Evolutionary conservation across 305 asterid genomes (phyloP), one percentile per base, ranked within the genome.

Genomic region (Withania somnifera): DNA sequence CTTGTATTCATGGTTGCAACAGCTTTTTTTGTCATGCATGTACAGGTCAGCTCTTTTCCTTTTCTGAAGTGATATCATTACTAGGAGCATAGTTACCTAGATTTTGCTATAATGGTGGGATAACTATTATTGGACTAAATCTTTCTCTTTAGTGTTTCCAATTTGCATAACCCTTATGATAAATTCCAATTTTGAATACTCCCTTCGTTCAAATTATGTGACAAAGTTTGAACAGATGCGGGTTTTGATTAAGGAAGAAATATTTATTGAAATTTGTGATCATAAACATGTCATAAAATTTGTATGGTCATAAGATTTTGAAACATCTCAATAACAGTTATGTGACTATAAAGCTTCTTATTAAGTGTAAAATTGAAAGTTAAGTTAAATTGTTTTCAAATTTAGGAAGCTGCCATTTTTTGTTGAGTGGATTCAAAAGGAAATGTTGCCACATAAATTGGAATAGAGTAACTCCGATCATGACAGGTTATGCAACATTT

Each of bases 1-100:
- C 88, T 92, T 86, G 84, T 89, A 84, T 91, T 94, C 94, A 93
- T 92, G 98, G 89, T 86, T n/a, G 92, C 96, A 66, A 92, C 95
- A 7, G 95, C 99, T 24, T 88, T 93, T 85, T 89, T 96, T n/a
- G 91, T 90, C 87, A 94, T 96, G 98, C 98, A 96, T 36, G 98
- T 96, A 63, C 98, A 96, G 97, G 98, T 94, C 32, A 82, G 92
- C 28, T 71, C 54, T 38, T 60, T 77, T 81, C 80, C 17, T 79
- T 19, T 66, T 66, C 19, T 50, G n/a, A 24, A 50, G 7, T 0
- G 60, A 26, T 24, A n/a, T 15, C 61, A 28, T 50, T 50, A 20
- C 54, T 14, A 66, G 79, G 51, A 81, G 13, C 22, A 24, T 5
- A 34, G 9, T 26, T 75, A 47, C 40, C 61, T 50, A 75, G 61